Base-by-base conservation (phyloP, 2,329 filamentous ascomycete species). In the Colletotrichum phormii region DNA sequence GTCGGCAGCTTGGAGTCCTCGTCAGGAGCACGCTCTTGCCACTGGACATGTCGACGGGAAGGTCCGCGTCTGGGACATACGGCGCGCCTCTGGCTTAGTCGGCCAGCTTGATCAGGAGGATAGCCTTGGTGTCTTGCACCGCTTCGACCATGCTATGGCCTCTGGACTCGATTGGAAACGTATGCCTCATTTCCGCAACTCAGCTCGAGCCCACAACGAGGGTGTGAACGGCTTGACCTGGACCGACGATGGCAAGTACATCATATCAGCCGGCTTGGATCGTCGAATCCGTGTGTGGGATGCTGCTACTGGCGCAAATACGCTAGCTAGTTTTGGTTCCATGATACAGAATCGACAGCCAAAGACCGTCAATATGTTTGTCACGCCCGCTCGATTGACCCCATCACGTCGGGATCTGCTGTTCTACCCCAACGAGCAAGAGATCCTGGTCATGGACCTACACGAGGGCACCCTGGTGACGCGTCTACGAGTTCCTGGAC, bases 221-320 rank as follows among this genome's bases (percentile, higher is more conserved):
- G 90, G 94, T 1, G 95, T 97, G 2, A 98, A 98, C 74, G 94
- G 94, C 1, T 85, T 98, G 8, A 87, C 91, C 0, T 98, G 95
- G 95, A 95, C 93, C 0, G 91, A 94, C 72, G 92, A 95, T 78
- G 95, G 95, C 0, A 86, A 85, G 15, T 92, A 93, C 79, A 86
- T 98, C 22, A 87, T 98, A 13, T 95, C 93, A 0, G 89, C 94
- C 2, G 95, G 95, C 0, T 93, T 97, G 71, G 97, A 98, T 80
- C 88, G 94, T 61, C 90, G 93, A 9, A 92, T 98, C 74, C 90
- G 95, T 5, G 94, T 98, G 1, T 98, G 96, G 96, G 89, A 98
- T 79, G 90, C 93, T 1, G 87, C 87, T 0, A 94, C 90, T 0
- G 95, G 95, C 2, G 93, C 93, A 22, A 98, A 98, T 81, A 97